A percentile compares a stretch with the other conserved stretches of the same genome.
phyloP scores from a whole-genome alignment of 2,329 filamentous ascomycete genomes.

The Corynespora cassiicola region DNA sequence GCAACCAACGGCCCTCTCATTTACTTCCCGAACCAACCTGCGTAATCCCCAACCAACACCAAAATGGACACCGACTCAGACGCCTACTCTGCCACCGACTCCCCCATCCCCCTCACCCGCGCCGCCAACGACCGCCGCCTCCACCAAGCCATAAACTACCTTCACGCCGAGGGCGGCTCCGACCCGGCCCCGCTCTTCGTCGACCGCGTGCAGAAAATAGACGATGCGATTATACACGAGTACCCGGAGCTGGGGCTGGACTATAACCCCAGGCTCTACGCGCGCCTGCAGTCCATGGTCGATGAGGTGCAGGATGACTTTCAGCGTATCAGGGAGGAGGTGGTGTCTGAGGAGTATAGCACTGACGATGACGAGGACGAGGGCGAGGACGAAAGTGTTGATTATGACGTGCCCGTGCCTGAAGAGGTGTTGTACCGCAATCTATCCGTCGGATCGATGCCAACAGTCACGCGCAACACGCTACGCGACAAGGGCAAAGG shows the following conservation, averaged over 20 bases:
- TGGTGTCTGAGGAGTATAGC: neutral
- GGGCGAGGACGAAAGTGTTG: constrained; percentile 10
- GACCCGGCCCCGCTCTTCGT: constrained; percentile 25
- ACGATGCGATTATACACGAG: constrained; percentile 27
- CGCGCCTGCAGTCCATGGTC: constrained; percentile 24
- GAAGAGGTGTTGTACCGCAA: too few species aligned
- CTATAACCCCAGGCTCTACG: constrained; percentile 29
- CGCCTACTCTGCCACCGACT: neutral
- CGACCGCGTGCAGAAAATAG: constrained; percentile 30
- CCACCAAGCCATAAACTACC: constrained; percentile 34
- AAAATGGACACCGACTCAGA: constrained; percentile 1
- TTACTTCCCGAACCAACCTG: constrained; percentile 5
- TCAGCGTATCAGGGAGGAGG: constrained; percentile 12
- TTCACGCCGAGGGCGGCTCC: constrained; percentile 24
- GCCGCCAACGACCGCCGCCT: constrained; percentile 28
- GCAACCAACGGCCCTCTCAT: neutral
- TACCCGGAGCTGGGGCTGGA: constrained; percentile 16
- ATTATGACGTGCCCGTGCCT: constrained; percentile 8
- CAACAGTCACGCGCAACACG: too few species aligned
- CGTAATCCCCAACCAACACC: constrained; percentile 4
- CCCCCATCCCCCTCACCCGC: neutral
- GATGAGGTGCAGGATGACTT: constrained; percentile 22
- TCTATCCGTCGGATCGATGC: too few species aligned
- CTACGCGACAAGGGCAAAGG: neutral
- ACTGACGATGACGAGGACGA: constrained; percentile 1